phyloP scores from a whole-genome alignment of 1,284 basidiomycete species.

The Leucoagaricus sp. region DNA sequence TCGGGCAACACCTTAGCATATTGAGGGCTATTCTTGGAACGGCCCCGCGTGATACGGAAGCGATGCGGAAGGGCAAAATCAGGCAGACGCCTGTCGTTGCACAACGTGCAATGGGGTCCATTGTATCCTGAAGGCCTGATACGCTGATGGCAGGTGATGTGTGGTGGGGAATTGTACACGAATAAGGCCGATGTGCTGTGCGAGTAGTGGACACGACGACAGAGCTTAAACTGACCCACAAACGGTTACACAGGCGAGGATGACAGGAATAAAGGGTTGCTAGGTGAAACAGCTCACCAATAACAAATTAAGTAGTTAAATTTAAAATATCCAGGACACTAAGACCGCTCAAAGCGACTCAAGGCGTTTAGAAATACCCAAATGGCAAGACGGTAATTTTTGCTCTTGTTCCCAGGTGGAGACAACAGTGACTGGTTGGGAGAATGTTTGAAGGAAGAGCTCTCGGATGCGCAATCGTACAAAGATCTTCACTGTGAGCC shows the following conservation, averaged over 20 bases:
- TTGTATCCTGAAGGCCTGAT: not conserved
- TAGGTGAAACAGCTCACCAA: too few relatives aligned
- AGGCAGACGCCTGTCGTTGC: not conserved
- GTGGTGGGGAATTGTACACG: not conserved
- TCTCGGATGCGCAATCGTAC: too few relatives aligned
- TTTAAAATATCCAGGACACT: not conserved
- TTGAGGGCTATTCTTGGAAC: not conserved
- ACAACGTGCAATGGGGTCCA: not conserved
- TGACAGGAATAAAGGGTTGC: too few relatives aligned
- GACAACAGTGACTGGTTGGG: too few relatives aligned
- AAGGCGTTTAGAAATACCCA: not conserved
- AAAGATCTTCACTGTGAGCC: not conserved
- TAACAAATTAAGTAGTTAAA: too few relatives aligned
- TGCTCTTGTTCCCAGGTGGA: not conserved
- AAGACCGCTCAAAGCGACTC: not conserved
- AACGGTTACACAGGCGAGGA: not conserved
- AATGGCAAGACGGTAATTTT: not conserved
- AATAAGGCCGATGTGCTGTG: not conserved
- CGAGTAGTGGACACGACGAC: not conserved
- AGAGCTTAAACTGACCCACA: not conserved
- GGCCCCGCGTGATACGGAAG: conserved; percentile 11
- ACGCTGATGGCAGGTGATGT: not conserved
- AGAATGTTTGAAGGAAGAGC: too few relatives aligned
- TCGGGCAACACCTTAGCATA: not conserved
- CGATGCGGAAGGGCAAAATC: not conserved